phyloP scores from a whole-genome alignment of 805 yeast species.

The Barnettozyma siamensis region DNA sequence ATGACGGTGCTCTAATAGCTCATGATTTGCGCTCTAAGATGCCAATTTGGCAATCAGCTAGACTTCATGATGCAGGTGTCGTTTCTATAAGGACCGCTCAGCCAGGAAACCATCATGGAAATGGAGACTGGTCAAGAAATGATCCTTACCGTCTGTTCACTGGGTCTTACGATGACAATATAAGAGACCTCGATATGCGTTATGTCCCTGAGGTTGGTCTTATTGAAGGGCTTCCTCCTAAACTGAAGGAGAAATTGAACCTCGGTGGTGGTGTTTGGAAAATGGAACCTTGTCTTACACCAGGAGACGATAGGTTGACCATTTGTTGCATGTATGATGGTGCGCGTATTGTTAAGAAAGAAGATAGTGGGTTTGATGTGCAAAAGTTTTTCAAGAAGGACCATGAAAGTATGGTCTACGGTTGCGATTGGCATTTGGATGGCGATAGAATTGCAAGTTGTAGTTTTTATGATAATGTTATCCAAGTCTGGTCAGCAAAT shows the following conservation, averaged over 20 bases:
- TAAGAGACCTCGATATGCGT: conserved; percentile 66
- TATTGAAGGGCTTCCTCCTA: conserved; percentile 49
- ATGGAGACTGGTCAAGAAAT: conserved; percentile 36
- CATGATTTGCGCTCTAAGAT: conserved; percentile 50
- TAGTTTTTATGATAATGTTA: conserved; percentile 82
- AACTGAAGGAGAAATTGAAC: conserved; percentile 36
- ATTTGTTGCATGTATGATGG: conserved; percentile 97
- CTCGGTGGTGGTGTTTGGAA: conserved; percentile 97
- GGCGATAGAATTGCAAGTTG: conserved; percentile 63
- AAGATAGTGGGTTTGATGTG: conserved; percentile 24
- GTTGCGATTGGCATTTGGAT: conserved; percentile 76
- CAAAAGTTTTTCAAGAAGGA: conserved; percentile 50
- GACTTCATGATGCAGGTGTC: conserved; percentile 87
- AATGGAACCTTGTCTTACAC: conserved; percentile 53
- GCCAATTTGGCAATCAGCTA: conserved; percentile 32
- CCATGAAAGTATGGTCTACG: conserved; percentile 92
- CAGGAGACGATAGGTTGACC: conserved; percentile 44
- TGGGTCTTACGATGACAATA: conserved; percentile 85
- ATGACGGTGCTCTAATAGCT: conserved; percentile 70
- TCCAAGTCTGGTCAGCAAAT: conserved; percentile 62
- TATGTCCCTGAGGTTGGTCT: conserved; percentile 36
- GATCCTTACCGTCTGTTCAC: conserved; percentile 60
- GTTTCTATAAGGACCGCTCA: conserved; percentile 66
- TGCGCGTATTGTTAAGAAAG: conserved; percentile 57
- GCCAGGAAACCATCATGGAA: conserved; percentile 29